phyloP scores from a whole-genome alignment of 495 filamentous ascomycete genomes.

The Chaetomium tenue region DNA sequence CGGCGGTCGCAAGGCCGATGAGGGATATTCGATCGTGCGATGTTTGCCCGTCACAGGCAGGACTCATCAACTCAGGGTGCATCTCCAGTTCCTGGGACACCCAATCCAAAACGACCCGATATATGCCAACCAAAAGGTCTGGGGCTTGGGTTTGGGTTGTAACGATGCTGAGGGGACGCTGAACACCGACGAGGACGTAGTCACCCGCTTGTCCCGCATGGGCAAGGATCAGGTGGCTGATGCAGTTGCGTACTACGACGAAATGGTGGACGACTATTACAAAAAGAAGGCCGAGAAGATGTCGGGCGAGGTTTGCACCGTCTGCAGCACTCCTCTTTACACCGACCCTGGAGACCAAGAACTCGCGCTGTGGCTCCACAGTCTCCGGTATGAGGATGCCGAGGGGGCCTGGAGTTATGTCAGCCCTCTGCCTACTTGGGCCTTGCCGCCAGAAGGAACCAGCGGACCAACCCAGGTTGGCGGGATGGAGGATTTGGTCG shows the following conservation, averaged over 20 bases:
- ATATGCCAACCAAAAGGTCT: slow-evolving; percentile 90
- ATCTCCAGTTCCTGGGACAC: slow-evolving; percentile 90
- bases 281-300: slow-evolving; percentile 87
- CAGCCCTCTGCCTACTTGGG: slow-evolving; percentile 83
- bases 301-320: slow-evolving; percentile 74
- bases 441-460: slow-evolving; percentile 65
- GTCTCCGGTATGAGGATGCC: slow-evolving; percentile 77
- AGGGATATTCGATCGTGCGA: slow-evolving; percentile 91
- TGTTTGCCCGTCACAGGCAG: slow-evolving; percentile 90
- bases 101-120: slow-evolving; percentile 97
- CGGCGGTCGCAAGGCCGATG: slow-evolving; percentile 34
- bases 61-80: slow-evolving; percentile 93
- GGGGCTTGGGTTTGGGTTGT: slow-evolving; percentile 73
- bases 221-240: slow-evolving; percentile 89
- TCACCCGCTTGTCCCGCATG: slow-evolving; percentile 80
- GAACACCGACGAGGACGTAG: slow-evolving; percentile 82
- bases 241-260: slow-evolving; percentile 89
- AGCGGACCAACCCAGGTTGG: slow-evolving; percentile 60
- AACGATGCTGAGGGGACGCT: slow-evolving; percentile 61
- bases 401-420: slow-evolving; percentile 82
- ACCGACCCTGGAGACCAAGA: slow-evolving; percentile 88
- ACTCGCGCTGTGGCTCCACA: slow-evolving; percentile 90
- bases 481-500: slow-evolving; percentile 52
- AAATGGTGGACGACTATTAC: slow-evolving; percentile 82
- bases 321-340: slow-evolving; percentile 86